A percentile compares a stretch with the other conserved stretches of the same genome.
These are phyloP conservation scores for Talaromyces ruber DNA, from an alignment of 495 filamentous ascomycete species.

Conservation along the genomic window DNA sequence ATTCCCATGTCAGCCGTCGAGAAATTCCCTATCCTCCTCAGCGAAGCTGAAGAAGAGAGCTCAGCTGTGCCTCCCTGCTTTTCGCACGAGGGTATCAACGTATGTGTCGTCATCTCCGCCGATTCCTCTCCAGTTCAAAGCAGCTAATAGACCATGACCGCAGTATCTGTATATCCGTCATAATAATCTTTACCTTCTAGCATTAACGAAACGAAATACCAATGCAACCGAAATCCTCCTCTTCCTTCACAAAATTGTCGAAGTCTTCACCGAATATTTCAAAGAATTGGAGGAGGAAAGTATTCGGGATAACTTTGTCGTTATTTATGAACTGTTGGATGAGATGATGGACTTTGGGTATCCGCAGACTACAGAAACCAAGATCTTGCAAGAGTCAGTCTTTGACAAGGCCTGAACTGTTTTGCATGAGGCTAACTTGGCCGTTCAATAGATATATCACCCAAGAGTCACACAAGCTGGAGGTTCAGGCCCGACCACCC, in stretches of 20 bases:
- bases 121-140: background rate
- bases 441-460: conserved; percentile 70
- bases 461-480: conserved; percentile 97
- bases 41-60: conserved; percentile 98
- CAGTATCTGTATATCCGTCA: conserved; percentile 99
- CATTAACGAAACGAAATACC: conserved; percentile 95
- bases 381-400: conserved; percentile 88
- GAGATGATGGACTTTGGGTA: conserved; percentile 99
- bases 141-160: background rate
- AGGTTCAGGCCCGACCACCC: conserved; percentile 96
- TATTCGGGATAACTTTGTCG: conserved; percentile 98
- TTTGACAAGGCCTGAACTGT: background rate
- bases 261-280: conserved; percentile 99
- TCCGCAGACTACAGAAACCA: conserved; percentile 96
- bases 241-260: conserved; percentile 96
- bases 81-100: conserved; percentile 97
- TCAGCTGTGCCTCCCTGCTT: conserved; percentile 97
- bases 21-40: conserved; percentile 93
- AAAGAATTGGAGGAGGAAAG: conserved; percentile 99
- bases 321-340: conserved; percentile 98
- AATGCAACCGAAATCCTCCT: conserved; percentile 98
- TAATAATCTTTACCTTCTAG: conserved; percentile 98
- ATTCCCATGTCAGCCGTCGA: conserved; percentile 99
- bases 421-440: background rate
- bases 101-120: conserved; percentile 32